phyloP scores from a whole-genome alignment of 2,329 filamentous ascomycete species.

The Colletotrichum filicis region DNA sequence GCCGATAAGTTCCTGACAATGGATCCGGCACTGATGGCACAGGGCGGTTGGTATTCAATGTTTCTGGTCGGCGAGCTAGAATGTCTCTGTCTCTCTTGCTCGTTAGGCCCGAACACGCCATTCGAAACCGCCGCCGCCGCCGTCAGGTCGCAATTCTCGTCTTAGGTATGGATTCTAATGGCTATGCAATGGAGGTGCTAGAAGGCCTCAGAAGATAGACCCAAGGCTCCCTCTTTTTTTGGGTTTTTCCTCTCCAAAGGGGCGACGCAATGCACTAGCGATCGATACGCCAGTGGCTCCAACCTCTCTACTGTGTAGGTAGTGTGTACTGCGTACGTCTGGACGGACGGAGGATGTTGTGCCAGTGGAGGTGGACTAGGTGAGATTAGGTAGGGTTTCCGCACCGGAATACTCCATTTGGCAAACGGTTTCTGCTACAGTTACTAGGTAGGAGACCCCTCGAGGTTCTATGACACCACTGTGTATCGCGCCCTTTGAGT shows the following conservation, averaged over 20 bases:
- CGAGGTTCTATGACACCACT: conserved; percentile 6
- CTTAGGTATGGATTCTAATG: neutral
- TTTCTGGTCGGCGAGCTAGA: conserved; percentile 19
- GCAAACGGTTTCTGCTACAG: neutral
- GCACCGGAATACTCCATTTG: conserved; percentile 4
- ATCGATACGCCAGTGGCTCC: neutral
- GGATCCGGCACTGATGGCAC: neutral
- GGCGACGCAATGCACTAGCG: neutral
- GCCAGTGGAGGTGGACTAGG: neutral
- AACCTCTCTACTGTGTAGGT: neutral
- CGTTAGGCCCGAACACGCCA: conserved; percentile 8
- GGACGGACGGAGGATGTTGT: neutral
- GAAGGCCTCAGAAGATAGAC: neutral
- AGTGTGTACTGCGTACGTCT: neutral
- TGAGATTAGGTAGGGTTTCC: neutral
- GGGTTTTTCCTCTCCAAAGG: neutral
- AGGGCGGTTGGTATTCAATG: neutral
- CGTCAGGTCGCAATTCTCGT: neutral
- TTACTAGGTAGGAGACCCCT: neutral
- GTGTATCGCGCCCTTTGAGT: neutral
- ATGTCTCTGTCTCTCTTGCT: conserved; percentile 3
- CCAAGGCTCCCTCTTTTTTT: no score
- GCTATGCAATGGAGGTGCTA: neutral
- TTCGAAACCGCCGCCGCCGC: conserved; percentile 16
- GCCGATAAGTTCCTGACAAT: conserved; percentile 3